Evolutionary conservation across 805 yeast species (phyloP).

Genomic region (Pichia nanzhaoensis): DNA sequence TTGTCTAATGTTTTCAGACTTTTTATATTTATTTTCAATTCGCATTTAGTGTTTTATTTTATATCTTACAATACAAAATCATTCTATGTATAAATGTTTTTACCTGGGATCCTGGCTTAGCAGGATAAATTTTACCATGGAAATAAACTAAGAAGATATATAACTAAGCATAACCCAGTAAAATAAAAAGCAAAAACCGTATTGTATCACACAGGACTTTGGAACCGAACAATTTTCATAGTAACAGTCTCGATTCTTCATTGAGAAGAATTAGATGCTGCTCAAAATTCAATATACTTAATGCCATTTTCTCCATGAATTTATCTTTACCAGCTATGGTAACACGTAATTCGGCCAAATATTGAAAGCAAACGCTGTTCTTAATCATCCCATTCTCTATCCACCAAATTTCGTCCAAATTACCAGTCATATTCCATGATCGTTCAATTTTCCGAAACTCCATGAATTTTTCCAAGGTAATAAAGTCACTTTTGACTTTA

Average conservation of each 20-base stretch:
- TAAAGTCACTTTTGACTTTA: neutral
- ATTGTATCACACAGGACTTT: too few species aligned
- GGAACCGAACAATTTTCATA: too few species aligned
- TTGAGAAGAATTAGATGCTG: conserved; percentile 17
- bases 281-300: conserved; percentile 16
- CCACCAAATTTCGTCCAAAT: conserved; percentile 1
- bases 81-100: too few species aligned
- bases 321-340: neutral
- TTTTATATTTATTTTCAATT: too few species aligned
- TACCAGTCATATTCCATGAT: neutral
- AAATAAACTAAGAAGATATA: too few species aligned
- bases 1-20: conserved; percentile 4
- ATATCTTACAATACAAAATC: too few species aligned
- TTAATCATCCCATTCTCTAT: conserved; percentile 8
- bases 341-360: conserved; percentile 7
- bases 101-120: too few species aligned
- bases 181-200: too few species aligned
- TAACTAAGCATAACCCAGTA: too few species aligned
- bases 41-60: conserved; percentile 2
- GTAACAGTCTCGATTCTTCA: conserved; percentile 17
- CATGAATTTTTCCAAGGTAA: conserved; percentile 8
- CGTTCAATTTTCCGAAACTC: conserved; percentile 9
- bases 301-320: conserved; percentile 3
- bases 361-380: conserved; percentile 14
- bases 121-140: too few species aligned